Percentiles rank a stretch among this genome's conserved stretches.
Conservation (phyloP, 352 stramenopile species). For the Phytophthora vignae region DNA sequence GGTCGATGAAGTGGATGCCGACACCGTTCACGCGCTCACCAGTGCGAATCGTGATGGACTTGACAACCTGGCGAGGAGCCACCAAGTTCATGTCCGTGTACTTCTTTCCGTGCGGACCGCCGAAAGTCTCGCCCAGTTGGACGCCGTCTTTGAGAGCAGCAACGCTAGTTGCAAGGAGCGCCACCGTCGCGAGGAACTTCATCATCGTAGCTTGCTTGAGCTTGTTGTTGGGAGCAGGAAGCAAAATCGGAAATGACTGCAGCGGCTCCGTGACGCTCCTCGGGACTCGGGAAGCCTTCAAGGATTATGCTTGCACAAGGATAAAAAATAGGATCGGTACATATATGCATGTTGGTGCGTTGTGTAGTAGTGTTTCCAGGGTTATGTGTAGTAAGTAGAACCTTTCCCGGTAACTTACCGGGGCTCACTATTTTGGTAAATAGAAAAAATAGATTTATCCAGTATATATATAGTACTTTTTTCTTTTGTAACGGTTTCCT, state of each 20-base stretch:
- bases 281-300: too few species aligned
- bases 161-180: neutral
- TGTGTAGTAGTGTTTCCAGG: too few species aligned
- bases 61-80: neutral
- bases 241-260: neutral
- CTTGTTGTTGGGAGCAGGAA: neutral
- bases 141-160: neutral
- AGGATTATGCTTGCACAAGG: too few species aligned
- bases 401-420: too few species aligned
- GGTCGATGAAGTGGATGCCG: neutral
- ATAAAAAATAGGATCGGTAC: too few species aligned
- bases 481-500: rapidly evolving
- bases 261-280: too few species aligned
- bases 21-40: neutral
- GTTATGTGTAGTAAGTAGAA: too few species aligned
- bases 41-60: neutral
- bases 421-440: too few species aligned
- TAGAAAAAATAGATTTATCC: too few species aligned
- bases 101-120: neutral
- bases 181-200: neutral
- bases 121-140: neutral
- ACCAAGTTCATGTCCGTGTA: neutral
- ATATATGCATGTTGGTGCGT: too few species aligned
- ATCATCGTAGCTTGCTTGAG: neutral
- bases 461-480: too few species aligned